These are phyloP conservation scores for Fusarium torreyae DNA, from an alignment of 2,329 filamentous ascomycete genomes.

Conservation along the genomic window DNA sequence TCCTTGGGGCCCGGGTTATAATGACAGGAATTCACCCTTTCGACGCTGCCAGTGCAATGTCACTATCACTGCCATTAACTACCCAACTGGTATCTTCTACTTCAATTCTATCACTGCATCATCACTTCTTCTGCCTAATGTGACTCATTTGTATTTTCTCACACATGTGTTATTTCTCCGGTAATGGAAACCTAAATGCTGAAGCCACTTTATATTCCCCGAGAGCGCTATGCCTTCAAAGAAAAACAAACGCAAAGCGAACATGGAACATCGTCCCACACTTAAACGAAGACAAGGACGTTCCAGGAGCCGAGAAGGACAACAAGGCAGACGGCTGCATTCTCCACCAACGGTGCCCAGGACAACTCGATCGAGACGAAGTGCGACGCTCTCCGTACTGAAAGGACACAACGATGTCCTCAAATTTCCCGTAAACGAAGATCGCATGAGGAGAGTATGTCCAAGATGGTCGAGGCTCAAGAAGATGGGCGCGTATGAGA, in stretches of 20 bases:
- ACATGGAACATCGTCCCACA: background rate
- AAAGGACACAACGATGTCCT: background rate
- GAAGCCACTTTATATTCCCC: background rate
- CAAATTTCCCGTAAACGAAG: conserved; percentile 4
- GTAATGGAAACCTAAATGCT: background rate
- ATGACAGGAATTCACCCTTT: background rate
- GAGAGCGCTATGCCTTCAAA: background rate
- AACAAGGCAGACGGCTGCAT: background rate
- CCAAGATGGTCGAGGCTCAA: conserved; percentile 4
- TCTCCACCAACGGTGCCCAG: background rate
- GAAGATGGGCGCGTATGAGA: background rate
- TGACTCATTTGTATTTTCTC: background rate
- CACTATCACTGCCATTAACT: background rate
- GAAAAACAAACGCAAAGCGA: background rate
- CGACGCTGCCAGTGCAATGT: background rate
- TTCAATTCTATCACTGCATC: background rate
- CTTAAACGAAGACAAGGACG: background rate
- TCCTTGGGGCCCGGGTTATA: background rate
- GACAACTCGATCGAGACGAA: background rate
- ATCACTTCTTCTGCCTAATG: background rate
- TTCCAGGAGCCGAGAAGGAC: background rate
- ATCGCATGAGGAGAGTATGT: conserved; percentile 18
- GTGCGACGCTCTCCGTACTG: background rate
- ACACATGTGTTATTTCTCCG: background rate
- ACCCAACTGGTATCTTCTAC: background rate